phyloP scores from a whole-genome alignment of 2,329 filamentous ascomycete genomes.

The Diaporthe vexans region DNA sequence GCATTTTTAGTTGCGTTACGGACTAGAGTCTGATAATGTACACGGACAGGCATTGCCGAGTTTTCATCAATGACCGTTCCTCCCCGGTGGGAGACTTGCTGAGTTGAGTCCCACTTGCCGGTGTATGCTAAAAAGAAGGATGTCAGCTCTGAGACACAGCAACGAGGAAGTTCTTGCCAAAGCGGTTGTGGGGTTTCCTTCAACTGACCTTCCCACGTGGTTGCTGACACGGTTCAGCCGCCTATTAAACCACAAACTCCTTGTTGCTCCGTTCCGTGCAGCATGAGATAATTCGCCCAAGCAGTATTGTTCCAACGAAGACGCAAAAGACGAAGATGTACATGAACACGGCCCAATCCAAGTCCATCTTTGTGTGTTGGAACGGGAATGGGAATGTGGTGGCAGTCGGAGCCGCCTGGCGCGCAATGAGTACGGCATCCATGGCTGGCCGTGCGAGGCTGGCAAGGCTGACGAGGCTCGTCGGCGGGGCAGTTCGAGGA shows the following conservation, averaged over 20 bases:
- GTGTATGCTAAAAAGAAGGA: background rate
- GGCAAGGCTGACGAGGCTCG: background rate
- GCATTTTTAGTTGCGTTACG: too few relatives aligned
- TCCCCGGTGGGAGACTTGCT: background rate
- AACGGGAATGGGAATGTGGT: conserved; percentile 32
- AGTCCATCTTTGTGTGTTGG: conserved; percentile 32
- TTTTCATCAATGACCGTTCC: background rate
- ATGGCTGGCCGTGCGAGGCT: background rate
- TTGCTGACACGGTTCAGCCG: background rate
- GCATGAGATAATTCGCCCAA: conserved; percentile 31
- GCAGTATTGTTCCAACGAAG: conserved; percentile 16
- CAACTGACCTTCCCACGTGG: background rate
- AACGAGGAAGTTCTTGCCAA: too few relatives aligned
- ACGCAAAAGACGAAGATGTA: conserved; percentile 36
- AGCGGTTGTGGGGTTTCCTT: too few relatives aligned
- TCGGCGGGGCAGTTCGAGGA: background rate
- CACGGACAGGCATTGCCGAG: background rate
- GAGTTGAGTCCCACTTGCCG: background rate
- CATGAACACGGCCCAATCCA: conserved; percentile 37
- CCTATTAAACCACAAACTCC: conserved; percentile 30
- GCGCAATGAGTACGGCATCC: conserved; percentile 27
- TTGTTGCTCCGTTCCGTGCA: conserved; percentile 24
- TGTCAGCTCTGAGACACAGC: background rate
- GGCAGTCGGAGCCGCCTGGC: conserved; percentile 32
- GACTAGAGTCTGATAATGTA: background rate